Evolutionary conservation across 805 yeast genomes (phyloP).

Genomic region (Lipomyces anomalus): DNA sequence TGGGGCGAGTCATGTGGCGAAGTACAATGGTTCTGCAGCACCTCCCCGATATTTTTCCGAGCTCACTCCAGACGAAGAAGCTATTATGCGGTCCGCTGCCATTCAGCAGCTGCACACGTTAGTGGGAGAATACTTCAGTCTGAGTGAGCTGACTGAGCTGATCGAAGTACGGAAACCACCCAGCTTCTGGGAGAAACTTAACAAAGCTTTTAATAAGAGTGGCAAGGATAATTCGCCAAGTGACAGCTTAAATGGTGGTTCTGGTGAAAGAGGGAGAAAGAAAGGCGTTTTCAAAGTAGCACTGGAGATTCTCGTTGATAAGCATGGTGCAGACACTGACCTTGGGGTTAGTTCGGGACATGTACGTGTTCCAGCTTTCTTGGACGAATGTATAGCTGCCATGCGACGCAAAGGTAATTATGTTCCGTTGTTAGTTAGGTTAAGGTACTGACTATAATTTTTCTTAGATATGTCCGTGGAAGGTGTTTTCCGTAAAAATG

Average conservation of each 20-base stretch:
- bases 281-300: conserved; percentile 71
- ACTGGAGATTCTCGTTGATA: conserved; percentile 57
- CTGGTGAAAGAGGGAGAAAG: conserved; percentile 20
- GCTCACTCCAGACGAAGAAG: conserved; percentile 51
- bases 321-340: conserved; percentile 76
- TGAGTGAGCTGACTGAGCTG: conserved; percentile 39
- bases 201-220: conserved; percentile 35
- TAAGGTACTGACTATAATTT: background rate
- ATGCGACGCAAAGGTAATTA: conserved; percentile 88
- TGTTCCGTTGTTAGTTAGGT: conserved; percentile 27
- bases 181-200: conserved; percentile 45
- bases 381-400: conserved; percentile 80
- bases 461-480: conserved; percentile 63
- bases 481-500: conserved; percentile 93
- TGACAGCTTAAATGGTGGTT: conserved; percentile 15
- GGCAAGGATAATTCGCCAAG: conserved; percentile 22
- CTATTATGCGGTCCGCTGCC: conserved; percentile 52
- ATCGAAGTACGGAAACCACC: conserved; percentile 34
- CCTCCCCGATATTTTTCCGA: conserved; percentile 29
- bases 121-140: conserved; percentile 31
- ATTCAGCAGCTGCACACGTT: conserved; percentile 42
- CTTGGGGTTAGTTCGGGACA: conserved; percentile 78
- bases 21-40: too few species aligned
- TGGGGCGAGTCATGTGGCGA: too few species aligned
- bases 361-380: conserved; percentile 72